These are phyloP conservation scores for Dactylonectria estremocensis DNA, from an alignment of 2,329 filamentous ascomycete species.

Conservation along the genomic window DNA sequence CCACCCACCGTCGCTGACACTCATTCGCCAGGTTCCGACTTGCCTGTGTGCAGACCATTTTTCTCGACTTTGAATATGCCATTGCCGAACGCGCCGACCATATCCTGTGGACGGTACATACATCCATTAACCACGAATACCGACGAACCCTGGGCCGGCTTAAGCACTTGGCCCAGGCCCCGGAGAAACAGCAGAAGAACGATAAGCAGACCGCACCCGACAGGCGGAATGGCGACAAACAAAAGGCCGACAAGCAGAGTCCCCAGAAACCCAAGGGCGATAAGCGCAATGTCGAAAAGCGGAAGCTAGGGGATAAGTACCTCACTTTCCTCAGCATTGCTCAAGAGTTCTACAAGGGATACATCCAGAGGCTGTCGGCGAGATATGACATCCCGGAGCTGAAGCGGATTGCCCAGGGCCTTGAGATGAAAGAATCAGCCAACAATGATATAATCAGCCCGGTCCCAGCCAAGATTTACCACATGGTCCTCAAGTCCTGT, in stretches of 20 bases:
- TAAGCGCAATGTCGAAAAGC: slow-evolving; percentile 68
- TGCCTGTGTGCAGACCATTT: slow-evolving; percentile 80
- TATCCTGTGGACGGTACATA: slow-evolving; percentile 85
- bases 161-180: slow-evolving; percentile 65
- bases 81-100: slow-evolving; percentile 75
- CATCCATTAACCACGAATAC: slow-evolving; percentile 83
- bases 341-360: slow-evolving; percentile 90
- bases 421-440: slow-evolving; percentile 55
- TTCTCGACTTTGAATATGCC: slow-evolving; percentile 79
- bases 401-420: slow-evolving; percentile 58
- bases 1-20: slow-evolving; percentile 3
- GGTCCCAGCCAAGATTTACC: slow-evolving; percentile 65
- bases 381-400: slow-evolving; percentile 70
- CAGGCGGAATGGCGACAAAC: slow-evolving; percentile 45
- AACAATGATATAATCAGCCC: slow-evolving; percentile 58
- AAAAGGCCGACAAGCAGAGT: slow-evolving; percentile 44
- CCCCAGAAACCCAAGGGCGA: slow-evolving; percentile 44
- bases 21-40: slow-evolving; percentile 73
- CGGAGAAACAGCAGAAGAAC: slow-evolving; percentile 69
- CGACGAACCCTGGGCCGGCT: slow-evolving; percentile 76
- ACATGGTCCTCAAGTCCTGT: slow-evolving; percentile 80
- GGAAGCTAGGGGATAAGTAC: slow-evolving; percentile 88
- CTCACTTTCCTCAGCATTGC: slow-evolving; percentile 88
- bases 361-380: slow-evolving; percentile 82
- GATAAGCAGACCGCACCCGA: slow-evolving; percentile 41